These are phyloP conservation scores for Trichophyton benhamiae DNA, from an alignment of 2,329 filamentous ascomycete species.

Conservation along the genomic window DNA sequence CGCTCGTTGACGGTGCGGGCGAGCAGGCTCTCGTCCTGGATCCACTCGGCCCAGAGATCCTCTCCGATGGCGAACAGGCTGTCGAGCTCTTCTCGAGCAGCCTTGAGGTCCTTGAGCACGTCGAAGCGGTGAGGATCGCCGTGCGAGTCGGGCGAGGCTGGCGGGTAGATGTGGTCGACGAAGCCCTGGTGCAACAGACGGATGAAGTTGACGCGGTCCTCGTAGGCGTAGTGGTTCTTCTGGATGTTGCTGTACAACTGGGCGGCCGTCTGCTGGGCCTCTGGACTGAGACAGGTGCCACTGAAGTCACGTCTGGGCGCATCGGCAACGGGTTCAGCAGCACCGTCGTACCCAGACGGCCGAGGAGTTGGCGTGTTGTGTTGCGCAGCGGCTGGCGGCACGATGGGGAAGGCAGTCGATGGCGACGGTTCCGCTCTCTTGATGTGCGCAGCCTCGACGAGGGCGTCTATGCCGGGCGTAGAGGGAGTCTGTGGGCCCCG, in stretches of 20 bases:
- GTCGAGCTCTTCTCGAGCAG: slow-evolving; percentile 46
- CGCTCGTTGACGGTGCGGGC: slow-evolving; percentile 46
- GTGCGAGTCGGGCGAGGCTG: slow-evolving; percentile 33
- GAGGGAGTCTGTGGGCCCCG: slow-evolving; percentile 18
- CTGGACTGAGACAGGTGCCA: slow-evolving; percentile 30
- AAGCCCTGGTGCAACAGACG: slow-evolving; percentile 37
- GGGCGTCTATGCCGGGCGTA: slow-evolving; percentile 38
- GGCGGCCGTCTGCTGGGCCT: slow-evolving; percentile 31
- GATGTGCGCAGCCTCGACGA: slow-evolving; percentile 34
- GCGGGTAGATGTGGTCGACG: slow-evolving; percentile 36
- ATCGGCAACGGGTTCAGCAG: slow-evolving; percentile 29
- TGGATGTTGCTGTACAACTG: slow-evolving; percentile 33
- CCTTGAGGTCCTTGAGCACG: slow-evolving; percentile 35
- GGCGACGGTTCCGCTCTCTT: slow-evolving; percentile 10
- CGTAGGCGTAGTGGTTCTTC: slow-evolving; percentile 36
- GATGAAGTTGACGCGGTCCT: slow-evolving; percentile 37
- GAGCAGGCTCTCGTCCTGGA: slow-evolving; percentile 49
- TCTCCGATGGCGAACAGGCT: slow-evolving; percentile 52
- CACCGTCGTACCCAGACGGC: slow-evolving; percentile 25
- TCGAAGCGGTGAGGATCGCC: slow-evolving; percentile 36
- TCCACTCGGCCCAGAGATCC: slow-evolving; percentile 50
- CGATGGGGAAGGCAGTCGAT: slow-evolving; percentile 30
- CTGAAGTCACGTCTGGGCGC: slow-evolving; percentile 30
- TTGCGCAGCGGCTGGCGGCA: slow-evolving; percentile 27
- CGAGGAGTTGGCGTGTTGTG: slow-evolving; percentile 17